Percentiles rank a stretch among this genome's conserved stretches.
Evolutionary conservation across 768 basidiomycete species (phyloP).

Genomic region (Suillus cothurnatus): DNA sequence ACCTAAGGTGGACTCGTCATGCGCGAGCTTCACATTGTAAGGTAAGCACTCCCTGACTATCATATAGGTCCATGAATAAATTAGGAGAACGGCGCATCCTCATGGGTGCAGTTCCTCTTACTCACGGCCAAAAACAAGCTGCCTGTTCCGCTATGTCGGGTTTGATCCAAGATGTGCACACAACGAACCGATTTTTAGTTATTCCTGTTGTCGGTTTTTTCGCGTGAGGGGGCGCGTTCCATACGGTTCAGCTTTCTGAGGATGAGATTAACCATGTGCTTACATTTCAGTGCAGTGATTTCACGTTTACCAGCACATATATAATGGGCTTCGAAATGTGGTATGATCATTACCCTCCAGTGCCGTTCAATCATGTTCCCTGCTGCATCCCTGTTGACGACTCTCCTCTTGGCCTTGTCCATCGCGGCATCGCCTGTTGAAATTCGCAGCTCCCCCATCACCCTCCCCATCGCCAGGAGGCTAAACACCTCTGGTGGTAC

Average conservation of each 20-base stretch:
- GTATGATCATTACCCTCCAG: background rate
- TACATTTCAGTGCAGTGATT: background rate
- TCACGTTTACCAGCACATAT: background rate
- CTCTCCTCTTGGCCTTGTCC: background rate
- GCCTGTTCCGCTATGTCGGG: background rate
- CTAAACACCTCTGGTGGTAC: background rate
- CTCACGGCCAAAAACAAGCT: background rate
- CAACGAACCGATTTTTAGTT: background rate
- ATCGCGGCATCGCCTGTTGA: background rate
- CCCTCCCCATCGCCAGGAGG: background rate
- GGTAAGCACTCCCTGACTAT: background rate
- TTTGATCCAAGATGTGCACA: background rate
- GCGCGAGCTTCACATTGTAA: background rate
- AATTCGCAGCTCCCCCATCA: background rate
- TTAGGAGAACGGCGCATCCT: background rate
- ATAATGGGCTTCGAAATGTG: background rate
- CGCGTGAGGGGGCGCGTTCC: constrained; percentile 12
- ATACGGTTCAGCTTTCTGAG: background rate
- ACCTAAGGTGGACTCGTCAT: background rate
- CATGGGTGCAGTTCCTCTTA: background rate
- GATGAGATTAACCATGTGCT: constrained; percentile 17
- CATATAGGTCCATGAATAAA: background rate
- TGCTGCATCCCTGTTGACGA: background rate
- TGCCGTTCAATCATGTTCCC: constrained; percentile 34
- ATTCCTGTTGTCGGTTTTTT: background rate